Base-by-base conservation (phyloP, 495 filamentous ascomycete genomes). In the Aspergillus wentii region DNA sequence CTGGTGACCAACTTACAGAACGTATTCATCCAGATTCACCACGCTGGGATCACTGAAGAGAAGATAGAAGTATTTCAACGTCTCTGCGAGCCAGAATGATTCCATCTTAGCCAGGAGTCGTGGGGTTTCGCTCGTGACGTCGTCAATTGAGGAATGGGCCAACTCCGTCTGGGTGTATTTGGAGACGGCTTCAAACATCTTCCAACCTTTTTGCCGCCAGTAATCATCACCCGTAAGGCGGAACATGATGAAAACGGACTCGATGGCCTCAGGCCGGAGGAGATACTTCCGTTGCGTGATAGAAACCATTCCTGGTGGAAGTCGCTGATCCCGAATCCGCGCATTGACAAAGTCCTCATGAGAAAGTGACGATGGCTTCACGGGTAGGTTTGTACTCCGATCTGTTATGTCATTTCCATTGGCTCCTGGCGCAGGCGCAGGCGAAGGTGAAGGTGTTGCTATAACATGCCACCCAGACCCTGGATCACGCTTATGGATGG, bases 201-300 rank as follows among this genome's bases (percentile, higher is more conserved):
- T 74, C 89, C 89, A 95, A 14, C 88, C 89, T 48, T 85, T 85
- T 39, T 85, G 78, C 38, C 87, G 86, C 87, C 88, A 95, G 31
- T 64, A 57, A 0, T 72, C 58, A 38, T 92, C 85, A 36, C 87
- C 89, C 0, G 88, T 95, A 46, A 92, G 81, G 51, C 89, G 85
- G 68, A 85, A 94, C 84, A 95, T 88, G 68, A 94, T 89, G 74
- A 88, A 95, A 10, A 95, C 87, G 1, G 86, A 94, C 58, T 95
- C 89, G 46, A 95, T 94, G 3, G 89, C 89, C 68, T 95, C 89
- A 30, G 89, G 89, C 30, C 87, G 89, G 40, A 96, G 75, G 38
- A 91, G 82, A 55, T 96, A 96, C 29, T 75, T 70, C 17, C 65
- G 64, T 23, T 64, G 67, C 6, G 52, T 60, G 35, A 95, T 75